Conservation (phyloP, 1,139 yeast species). For the Arxiozyma telluris region DNA sequence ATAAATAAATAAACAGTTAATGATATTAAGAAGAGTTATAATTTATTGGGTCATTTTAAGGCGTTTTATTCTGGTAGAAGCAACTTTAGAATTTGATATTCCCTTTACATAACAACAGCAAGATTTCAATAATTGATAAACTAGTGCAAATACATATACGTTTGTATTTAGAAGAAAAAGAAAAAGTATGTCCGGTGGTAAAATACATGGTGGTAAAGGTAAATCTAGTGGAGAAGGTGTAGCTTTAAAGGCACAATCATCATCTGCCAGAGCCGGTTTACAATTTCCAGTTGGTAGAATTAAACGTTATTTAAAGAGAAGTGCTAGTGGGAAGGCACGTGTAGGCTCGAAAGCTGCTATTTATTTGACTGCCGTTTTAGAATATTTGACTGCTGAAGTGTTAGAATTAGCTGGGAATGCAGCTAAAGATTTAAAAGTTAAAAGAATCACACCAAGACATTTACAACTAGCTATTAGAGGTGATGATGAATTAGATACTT, state of each 20-base stretch:
- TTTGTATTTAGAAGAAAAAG: not conserved
- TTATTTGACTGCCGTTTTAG: conserved; percentile 92
- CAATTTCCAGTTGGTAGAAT: conserved; percentile 99
- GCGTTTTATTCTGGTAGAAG: not conserved
- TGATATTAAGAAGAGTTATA: not conserved
- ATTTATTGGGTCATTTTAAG: not conserved
- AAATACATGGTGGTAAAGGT: conserved; percentile 96
- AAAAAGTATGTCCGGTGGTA: conserved; percentile 39
- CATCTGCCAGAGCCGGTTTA: conserved; percentile 94
- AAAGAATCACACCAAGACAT: conserved; percentile 98
- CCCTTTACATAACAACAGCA: not conserved
- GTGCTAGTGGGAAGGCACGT: conserved; percentile 87
- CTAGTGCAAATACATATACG: not conserved
- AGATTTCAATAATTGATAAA: no score
- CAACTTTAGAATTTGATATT: not conserved
- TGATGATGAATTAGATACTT: conserved; percentile 94
- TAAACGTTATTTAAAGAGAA: conserved; percentile 85
- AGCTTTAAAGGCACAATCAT: conserved; percentile 61
- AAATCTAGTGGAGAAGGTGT: conserved; percentile 69
- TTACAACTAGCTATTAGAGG: conserved; percentile 97
- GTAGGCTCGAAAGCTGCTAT: conserved; percentile 98
- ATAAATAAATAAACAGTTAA: not conserved
- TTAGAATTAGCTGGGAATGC: conserved; percentile 98
- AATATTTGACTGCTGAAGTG: conserved; percentile 95
- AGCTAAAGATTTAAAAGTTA: conserved; percentile 94